phyloP scores from a whole-genome alignment of 768 basidiomycete species.

The Kwoniella shandongensis region DNA sequence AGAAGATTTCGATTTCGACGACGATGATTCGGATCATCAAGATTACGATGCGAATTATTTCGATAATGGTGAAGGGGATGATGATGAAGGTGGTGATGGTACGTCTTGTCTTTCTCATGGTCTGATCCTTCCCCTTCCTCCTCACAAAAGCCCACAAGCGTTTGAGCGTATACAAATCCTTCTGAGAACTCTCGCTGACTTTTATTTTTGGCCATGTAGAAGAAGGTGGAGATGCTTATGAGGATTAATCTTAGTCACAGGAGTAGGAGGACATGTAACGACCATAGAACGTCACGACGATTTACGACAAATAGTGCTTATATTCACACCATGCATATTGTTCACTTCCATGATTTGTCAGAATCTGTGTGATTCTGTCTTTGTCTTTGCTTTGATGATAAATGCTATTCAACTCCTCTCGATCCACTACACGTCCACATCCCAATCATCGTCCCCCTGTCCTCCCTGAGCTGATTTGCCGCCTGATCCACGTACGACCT shows the following conservation, averaged over 20 bases:
- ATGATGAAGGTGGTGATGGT: conserved; percentile 45
- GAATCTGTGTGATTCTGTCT: not conserved
- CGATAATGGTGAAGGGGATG: conserved; percentile 51
- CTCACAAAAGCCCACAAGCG: too few relatives aligned
- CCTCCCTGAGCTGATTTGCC: not conserved
- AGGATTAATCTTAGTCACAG: conserved; percentile 30
- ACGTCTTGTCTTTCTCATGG: too few relatives aligned
- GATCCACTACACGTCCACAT: conserved; percentile 13
- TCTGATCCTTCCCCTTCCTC: not conserved
- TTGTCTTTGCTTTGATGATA: not conserved
- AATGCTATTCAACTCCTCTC: not conserved
- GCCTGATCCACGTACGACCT: not conserved
- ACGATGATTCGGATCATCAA: conserved; percentile 43
- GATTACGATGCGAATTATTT: conserved; percentile 51
- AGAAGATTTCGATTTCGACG: conserved; percentile 43
- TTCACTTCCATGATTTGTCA: not conserved
- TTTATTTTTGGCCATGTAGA: too few relatives aligned
- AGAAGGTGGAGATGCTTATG: conserved; percentile 26
- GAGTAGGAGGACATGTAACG: too few relatives aligned
- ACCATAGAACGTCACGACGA: too few relatives aligned
- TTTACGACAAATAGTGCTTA: not conserved
- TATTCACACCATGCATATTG: conserved; percentile 7
- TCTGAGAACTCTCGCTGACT: too few relatives aligned
- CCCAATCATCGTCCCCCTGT: conserved; percentile 17
- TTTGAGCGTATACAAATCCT: too few relatives aligned